These are phyloP conservation scores for Hypholoma fasciculare DNA, from an alignment of 768 basidiomycete species.

Conservation along the genomic window DNA sequence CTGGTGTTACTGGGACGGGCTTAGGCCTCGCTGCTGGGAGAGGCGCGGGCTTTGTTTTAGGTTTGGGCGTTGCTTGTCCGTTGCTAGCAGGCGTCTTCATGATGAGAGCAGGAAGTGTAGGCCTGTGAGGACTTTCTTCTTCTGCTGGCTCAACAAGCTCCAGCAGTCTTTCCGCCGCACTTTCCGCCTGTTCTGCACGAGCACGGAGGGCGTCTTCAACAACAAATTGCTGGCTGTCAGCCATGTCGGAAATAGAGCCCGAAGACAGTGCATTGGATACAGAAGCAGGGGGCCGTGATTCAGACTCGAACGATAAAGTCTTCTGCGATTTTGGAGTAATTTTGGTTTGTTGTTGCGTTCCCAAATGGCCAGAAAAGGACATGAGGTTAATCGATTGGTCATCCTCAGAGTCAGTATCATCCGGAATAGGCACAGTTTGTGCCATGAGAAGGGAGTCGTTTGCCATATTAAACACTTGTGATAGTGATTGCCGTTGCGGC, in stretches of 20 bases:
- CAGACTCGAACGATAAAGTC: conserved; percentile 58
- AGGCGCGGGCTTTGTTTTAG: conserved; percentile 37
- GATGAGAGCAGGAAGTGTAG: conserved; percentile 56
- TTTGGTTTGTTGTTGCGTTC: conserved; percentile 39
- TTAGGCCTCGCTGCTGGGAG: conserved; percentile 32
- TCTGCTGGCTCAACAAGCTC: conserved; percentile 86
- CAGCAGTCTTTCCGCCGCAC: conserved; percentile 83
- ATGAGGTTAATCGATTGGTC: conserved; percentile 61
- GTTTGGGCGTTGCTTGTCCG: conserved; percentile 37
- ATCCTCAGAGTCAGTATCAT: conserved; percentile 69
- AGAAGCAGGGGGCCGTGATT: conserved; percentile 45
- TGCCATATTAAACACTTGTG: conserved; percentile 35
- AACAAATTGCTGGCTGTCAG: conserved; percentile 40
- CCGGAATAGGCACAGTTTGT: conserved; percentile 73
- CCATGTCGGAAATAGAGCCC: conserved; percentile 42
- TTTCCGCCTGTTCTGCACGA: conserved; percentile 91
- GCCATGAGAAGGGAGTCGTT: conserved; percentile 73
- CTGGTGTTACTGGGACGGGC: conserved; percentile 62
- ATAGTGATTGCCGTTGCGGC: conserved; percentile 43
- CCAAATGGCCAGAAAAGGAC: conserved; percentile 73
- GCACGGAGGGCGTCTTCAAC: conserved; percentile 87
- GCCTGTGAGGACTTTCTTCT: conserved; percentile 44
- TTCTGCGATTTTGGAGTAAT: conserved; percentile 35
- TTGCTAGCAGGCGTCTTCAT: conserved; percentile 40
- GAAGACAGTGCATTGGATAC: conserved; percentile 65